Percentiles rank a stretch among this genome's conserved stretches.
Conservation (phyloP, 2,329 filamentous ascomycete species). For the Ceratocystis destructans region DNA sequence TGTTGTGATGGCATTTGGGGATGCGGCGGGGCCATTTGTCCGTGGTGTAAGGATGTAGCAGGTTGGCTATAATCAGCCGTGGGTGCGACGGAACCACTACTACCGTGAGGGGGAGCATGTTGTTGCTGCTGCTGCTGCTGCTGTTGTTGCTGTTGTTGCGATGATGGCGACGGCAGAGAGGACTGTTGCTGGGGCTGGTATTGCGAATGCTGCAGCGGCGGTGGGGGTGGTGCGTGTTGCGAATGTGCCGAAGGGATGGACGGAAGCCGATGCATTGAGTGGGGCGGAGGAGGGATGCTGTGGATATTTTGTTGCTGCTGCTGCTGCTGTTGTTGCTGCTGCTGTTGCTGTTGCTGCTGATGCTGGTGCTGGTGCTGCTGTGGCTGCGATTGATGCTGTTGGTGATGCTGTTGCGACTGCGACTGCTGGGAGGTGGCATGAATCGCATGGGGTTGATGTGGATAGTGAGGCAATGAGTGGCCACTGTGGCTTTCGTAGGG, state of each 20-base stretch:
- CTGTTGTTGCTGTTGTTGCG: not conserved
- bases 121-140: not conserved
- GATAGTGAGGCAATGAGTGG: slow-evolving; percentile 5
- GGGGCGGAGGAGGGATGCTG: slow-evolving; percentile 3
- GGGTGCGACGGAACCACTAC: not conserved
- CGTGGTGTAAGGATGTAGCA: not conserved
- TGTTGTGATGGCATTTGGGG: not conserved
- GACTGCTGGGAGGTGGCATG: not conserved
- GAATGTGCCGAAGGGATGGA: slow-evolving; percentile 1
- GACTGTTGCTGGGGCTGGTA: not conserved
- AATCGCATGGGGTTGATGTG: not conserved
- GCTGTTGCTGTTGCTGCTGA: not conserved
- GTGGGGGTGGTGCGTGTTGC: slow-evolving; percentile 6
- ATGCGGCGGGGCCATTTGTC: not conserved
- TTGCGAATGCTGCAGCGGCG: not conserved
- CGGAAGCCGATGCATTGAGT: slow-evolving; percentile 8
- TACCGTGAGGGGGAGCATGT: not conserved
- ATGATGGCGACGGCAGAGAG: not conserved
- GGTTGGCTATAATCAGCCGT: not conserved
- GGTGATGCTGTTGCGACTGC: not conserved
- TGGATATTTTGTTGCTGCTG: slow-evolving; percentile 11
- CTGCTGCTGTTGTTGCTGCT: not conserved
- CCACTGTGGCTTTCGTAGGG: not conserved
- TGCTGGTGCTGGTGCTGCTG: not conserved
- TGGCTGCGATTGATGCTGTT: not conserved